Base-by-base conservation (phyloP, 2,329 filamentous ascomycete species). In the Didymella exigua region DNA sequence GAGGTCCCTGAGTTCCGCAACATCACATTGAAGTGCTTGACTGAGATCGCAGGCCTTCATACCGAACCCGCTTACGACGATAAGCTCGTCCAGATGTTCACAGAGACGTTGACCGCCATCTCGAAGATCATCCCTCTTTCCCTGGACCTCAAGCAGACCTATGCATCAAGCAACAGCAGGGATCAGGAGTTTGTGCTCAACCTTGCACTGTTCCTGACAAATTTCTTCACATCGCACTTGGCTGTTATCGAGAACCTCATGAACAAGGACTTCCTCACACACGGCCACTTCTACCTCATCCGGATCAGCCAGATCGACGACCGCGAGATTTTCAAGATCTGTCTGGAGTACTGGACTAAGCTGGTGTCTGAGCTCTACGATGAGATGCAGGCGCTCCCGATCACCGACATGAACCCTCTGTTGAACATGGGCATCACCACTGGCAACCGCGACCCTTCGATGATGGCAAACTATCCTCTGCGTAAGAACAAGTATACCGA, bases 121-220 rank as follows among this genome's bases (percentile, higher is more conserved):
- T 89, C 93, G 18, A 91, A 89, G 69, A 96, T 96, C 67, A 96
- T 99, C 46, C 95, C 96, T 3, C 81, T 98, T 36, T 86, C 90
- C 6, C 84, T 98, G 61, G 93, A 98, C 70, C 83, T 99, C 53
- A 96, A 96, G 81, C 84, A 86, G 59, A 96, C 93, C 13, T 99
- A 98, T 70, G 89, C 89, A 18, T 88, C 87, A 59, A 98, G 93
- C 77, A 97, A 96, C 77, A 88, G 91, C 36, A 86, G 87, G 69
- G 95, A 99, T 66, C 95, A 99, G 73, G 93, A 99, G 73, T 99
- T 99, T 72, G 92, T 99, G 46, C 92, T 97, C 76, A 98, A 99
- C 70, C 78, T 99, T 58, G 93, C 95, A 1, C 84, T 99, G 10
- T 99, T 99, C 79, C 83, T 99, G 24, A 96, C 90, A 79, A 98